Evolutionary conservation across 441 rosid species (phyloP), one percentile per base, ranked within the genome.

Genomic region (Aleurites moluccanus): DNA sequence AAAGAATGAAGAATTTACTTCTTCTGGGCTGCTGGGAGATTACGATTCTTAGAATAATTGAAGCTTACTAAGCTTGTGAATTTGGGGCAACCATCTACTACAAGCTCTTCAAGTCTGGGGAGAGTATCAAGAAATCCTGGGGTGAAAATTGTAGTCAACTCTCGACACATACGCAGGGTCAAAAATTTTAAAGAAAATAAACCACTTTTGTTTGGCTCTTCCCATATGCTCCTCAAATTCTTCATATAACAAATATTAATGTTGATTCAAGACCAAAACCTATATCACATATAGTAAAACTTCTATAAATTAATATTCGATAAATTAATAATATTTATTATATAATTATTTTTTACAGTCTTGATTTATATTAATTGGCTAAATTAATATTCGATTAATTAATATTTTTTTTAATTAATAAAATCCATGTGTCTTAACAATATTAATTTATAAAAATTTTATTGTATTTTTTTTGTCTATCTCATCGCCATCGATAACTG

Each of bases 131-230:
- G 42, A 57, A 75, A 69, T 20, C 8, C 73, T 1, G 38, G 67
- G 4, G 49, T 75, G 52, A 81, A 78, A 53, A 81, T 73, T 8
- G 14, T 10, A 13, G 57, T 64, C 66, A 78, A 42, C 27, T 50
- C 45, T 16, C 80, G 82, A 30, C 84, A 81, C 44, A 30, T 69
- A 11, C 66, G 70, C 30, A 81, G 45, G 6, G 62, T 25, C 65
- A 81, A 74, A 73, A 0, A 57, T 73, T 64, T 79, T 61, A 81
- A 14, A 28, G 33, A 38, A 10, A 78, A 57, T 0, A 77, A 62
- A 8, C 13, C 64, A 18, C 67, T 40, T 0, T 14, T 1, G 9
- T 10, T 0, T 0, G 35, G 72, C 6, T 77, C 79, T 1, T 53
- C 18, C 23, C 78, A 74, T 30, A 80, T 74, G 23, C 65, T 42